These are phyloP conservation scores for Zymoseptoria ardabiliae DNA, from an alignment of 2,329 filamentous ascomycete species.

Conservation along the genomic window DNA sequence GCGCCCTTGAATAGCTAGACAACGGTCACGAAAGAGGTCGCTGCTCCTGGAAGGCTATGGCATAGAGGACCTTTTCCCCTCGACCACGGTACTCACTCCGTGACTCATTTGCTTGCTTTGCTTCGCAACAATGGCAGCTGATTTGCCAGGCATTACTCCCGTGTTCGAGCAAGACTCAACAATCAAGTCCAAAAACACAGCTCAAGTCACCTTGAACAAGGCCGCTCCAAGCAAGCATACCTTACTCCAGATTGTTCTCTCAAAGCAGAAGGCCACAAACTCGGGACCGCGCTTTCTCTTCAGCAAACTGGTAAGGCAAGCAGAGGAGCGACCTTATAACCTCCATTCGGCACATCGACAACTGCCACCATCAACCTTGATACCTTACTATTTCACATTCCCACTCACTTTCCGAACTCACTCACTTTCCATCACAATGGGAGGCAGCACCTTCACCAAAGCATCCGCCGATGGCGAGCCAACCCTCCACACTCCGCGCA, in stretches of 20 bases:
- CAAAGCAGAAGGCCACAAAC: background rate
- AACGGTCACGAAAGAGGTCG: too few species aligned
- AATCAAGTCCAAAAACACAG: background rate
- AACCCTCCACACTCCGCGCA: constrained; percentile 55
- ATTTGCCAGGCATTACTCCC: background rate
- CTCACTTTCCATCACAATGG: constrained; percentile 47
- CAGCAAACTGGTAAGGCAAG: background rate
- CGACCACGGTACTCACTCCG: background rate
- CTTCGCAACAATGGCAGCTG: background rate
- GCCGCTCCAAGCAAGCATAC: background rate
- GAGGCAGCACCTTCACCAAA: constrained; percentile 53
- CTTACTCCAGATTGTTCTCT: background rate
- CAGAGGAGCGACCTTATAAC: background rate
- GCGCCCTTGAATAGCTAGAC: too few species aligned
- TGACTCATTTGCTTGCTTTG: background rate
- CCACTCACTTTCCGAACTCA: background rate
- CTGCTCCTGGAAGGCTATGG: too few species aligned
- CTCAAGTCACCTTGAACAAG: background rate
- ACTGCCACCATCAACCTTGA: background rate
- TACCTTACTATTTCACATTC: background rate
- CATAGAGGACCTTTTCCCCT: background rate
- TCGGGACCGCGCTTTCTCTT: background rate
- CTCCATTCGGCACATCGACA: background rate
- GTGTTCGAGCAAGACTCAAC: background rate
- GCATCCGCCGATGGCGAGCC: constrained; percentile 34